Evolutionary conservation across 176 grass and related monocot species (phyloP).

Genomic region (Eremochloa ophiuroides): DNA sequence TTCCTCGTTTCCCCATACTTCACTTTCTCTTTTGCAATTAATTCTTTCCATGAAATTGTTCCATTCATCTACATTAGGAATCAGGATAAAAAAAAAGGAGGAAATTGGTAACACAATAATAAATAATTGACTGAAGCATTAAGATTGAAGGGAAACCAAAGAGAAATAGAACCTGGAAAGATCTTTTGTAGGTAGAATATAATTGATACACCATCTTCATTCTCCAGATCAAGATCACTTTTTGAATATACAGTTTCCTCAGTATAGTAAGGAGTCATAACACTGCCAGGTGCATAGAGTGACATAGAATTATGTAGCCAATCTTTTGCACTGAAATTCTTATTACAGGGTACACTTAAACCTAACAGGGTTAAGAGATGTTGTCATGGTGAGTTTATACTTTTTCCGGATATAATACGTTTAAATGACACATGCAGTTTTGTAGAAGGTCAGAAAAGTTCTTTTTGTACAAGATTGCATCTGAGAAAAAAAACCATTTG

Average conservation of each 20-base stretch:
- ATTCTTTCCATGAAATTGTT: slow-evolving; percentile 96
- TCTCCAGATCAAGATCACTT: slow-evolving; percentile 97
- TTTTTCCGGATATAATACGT: neutral
- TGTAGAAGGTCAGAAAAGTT: neutral
- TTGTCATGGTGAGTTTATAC: slow-evolving; percentile 6
- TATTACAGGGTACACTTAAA: slow-evolving; percentile 22
- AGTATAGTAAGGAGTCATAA: slow-evolving; percentile 97
- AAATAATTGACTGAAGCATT: neutral
- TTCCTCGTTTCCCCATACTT: slow-evolving; percentile 94
- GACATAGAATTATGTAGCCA: slow-evolving; percentile 1
- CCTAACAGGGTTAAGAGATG: neutral
- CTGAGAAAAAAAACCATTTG: neutral
- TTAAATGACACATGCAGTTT: neutral
- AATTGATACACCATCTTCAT: slow-evolving; percentile 98
- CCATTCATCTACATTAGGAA: slow-evolving; percentile 85
- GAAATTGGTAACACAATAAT: neutral
- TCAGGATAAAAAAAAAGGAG: neutral
- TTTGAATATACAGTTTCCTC: slow-evolving; percentile 96
- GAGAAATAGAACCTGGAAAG: slow-evolving; percentile 67
- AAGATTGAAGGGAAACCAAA: slow-evolving; percentile 15
- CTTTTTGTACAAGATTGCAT: neutral
- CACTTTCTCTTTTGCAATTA: slow-evolving; percentile 77
- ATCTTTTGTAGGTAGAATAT: slow-evolving; percentile 99
- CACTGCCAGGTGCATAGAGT: slow-evolving; percentile 52
- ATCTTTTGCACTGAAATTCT: slow-evolving; percentile 22